phyloP scores from a whole-genome alignment of 2,329 filamentous ascomycete species.

The Bisporella sp. region DNA sequence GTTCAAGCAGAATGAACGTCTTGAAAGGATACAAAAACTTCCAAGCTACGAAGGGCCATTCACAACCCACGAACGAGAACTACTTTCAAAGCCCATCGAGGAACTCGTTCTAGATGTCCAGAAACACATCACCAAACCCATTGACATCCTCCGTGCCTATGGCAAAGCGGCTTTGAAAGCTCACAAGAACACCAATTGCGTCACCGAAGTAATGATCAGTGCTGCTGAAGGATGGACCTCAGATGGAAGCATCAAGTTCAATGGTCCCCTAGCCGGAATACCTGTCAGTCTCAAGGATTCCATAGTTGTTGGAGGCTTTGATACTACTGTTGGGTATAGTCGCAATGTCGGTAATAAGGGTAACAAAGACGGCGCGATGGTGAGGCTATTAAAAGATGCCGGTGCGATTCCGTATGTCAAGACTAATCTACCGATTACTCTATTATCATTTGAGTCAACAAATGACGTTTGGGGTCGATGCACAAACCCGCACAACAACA shows the following conservation, averaged over 20 bases:
- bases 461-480: slow-evolving; percentile 74
- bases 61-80: slow-evolving; percentile 54
- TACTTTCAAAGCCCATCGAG: slow-evolving; percentile 68
- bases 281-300: slow-evolving; percentile 80
- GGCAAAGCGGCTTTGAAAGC: slow-evolving; percentile 79
- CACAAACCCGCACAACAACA: slow-evolving; percentile 75
- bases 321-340: slow-evolving; percentile 77
- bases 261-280: slow-evolving; percentile 79
- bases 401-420: slow-evolving; percentile 90
- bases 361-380: slow-evolving; percentile 69
- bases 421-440: slow-evolving; percentile 80
- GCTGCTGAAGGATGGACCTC: slow-evolving; percentile 68
- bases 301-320: slow-evolving; percentile 75
- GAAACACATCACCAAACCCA: slow-evolving; percentile 53
- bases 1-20: slow-evolving; percentile 72
- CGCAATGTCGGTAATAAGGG: slow-evolving; percentile 63
- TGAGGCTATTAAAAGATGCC: slow-evolving; percentile 75
- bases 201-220: slow-evolving; percentile 78
- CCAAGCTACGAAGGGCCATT: slow-evolving; percentile 59
- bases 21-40: slow-evolving; percentile 60
- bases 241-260: slow-evolving; percentile 56
- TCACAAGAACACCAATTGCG: slow-evolving; percentile 80
- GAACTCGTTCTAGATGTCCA: slow-evolving; percentile 74
- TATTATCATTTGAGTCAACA: slow-evolving; percentile 27
- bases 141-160: slow-evolving; percentile 76